Base-by-base conservation (phyloP, 2,329 filamentous ascomycete genomes). In the Microdochium bolleyi region DNA sequence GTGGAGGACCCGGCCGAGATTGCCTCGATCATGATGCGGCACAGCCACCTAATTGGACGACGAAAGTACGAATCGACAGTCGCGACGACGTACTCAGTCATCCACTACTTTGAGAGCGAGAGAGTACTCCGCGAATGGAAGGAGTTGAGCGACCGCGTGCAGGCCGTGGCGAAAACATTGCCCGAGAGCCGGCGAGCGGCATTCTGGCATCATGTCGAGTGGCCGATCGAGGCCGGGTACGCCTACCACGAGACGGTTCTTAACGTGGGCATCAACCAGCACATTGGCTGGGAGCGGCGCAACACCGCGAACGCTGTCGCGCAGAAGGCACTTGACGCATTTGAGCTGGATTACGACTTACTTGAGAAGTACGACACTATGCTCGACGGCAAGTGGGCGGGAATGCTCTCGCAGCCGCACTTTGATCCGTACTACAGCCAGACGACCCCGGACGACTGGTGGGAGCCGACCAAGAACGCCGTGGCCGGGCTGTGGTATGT, bases 21-120 rank as follows among this genome's bases (percentile, higher is more conserved):
- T 34, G 76, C 75, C 0, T 62, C 70, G 3, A 70, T 81, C 1
- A 71, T 82, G 57, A 73, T 78, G 51, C 73, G 74, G 37, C 83
- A 84, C 58, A 77, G 77, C 27, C 61, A 64, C 0, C 59, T 73
- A 0, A 65, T 71, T 9, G 76, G 76, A 3, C 70, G 80, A 48
- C 73, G 82, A 44, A 84, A 83, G 58, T 83, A 79, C 55, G 83
- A 86, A 59, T 73, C 81, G 30, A 69, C 84, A 1, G 79, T 83
- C 22, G 70, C 77, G 0, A 72, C 69, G 2, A 82, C 75, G 1
- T 85, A 79, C 64, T 80, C 76, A 2, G 63, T 80, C 2, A 67
- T 83, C 52, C 78, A 85, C 66, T 83, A 85, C 58, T 69, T 77
- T 46, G 83, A 86, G 61, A 79, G 79, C 2, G 79, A 84, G 50